Base-by-base conservation (phyloP, 257 asterid genomes). In the Paulownia fortunei region DNA sequence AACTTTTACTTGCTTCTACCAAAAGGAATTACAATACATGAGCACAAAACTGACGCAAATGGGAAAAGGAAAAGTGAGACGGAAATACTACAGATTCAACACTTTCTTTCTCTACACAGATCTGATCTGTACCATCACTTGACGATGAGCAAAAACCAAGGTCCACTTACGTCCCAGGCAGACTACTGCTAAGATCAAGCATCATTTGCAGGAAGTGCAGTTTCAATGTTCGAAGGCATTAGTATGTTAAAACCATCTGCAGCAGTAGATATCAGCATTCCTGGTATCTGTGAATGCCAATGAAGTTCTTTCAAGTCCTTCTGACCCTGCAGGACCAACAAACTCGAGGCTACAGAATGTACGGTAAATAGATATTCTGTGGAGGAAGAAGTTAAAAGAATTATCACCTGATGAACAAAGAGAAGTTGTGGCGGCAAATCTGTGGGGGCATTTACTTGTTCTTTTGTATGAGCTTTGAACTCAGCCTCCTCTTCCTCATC, bases 401-500 rank as follows among this genome's bases (percentile, higher is more conserved):
- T 6, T 16, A 23, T 74, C 72, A 96, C 99, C 97, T 96, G 99
- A 83, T 95, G 99, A 82, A 93, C 98, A 66, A 93, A 96, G 71
- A 93, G 94, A 51, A 96, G 97, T 65, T 96, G 97, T 21, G 98
- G 97, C 0, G 99, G 99, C 83, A 93, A 82, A 82, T 96, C 97
- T 23, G 88, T 18, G 16, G 99, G 99, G 74, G 96, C 92, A 54
- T 93, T 87, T 27, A 89, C 95, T 84, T 84, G 82, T 79, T 89
- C 97, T 23, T 86, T 82, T n/a, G 89, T 89, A 84, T 84, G 83
- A 0, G 97, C 84, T 80, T 82, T 90, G 86, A 93, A 96, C 80
- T 96, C 99, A 0, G 90, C 91, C 78, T 96, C 99, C 83, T 96
- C 99, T 83, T 93, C 98, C 72, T 92, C 97, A 21, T 96, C 99